A percentile compares a stretch with the other conserved stretches of the same genome.
These are phyloP conservation scores for Penicillium mononematosum DNA, from an alignment of 495 filamentous ascomycete species.

Conservation along the genomic window DNA sequence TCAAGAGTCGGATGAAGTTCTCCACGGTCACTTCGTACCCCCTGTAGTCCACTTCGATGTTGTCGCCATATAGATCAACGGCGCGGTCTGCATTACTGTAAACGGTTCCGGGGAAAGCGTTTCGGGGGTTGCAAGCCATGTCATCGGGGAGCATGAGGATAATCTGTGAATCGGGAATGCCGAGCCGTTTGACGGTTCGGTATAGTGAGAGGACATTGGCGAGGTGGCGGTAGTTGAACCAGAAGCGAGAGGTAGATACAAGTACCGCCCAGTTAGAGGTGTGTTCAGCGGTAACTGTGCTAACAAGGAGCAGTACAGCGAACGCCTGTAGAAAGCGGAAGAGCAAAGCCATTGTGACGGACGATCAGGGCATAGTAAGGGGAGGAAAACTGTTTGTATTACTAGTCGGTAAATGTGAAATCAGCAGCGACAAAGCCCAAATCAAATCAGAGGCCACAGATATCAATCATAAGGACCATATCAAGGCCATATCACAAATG, in stretches of 20 bases:
- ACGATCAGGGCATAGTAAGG: conserved; percentile 17
- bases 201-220: conserved; percentile 98
- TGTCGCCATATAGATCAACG: conserved; percentile 95
- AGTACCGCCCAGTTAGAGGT: conserved; percentile 99
- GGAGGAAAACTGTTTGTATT: conserved; percentile 9
- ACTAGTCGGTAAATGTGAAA: neutral
- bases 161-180: conserved; percentile 97
- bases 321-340: conserved; percentile 36
- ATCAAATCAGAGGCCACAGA: neutral
- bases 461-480: conserved; percentile 5
- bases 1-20: conserved; percentile 94
- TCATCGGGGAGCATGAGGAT: conserved; percentile 99
- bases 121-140: conserved; percentile 98
- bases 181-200: conserved; percentile 95
- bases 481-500: conserved; percentile 13
- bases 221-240: conserved; percentile 99
- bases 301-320: conserved; percentile 43
- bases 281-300: conserved; percentile 65
- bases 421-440: neutral
- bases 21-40: conserved; percentile 99
- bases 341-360: conserved; percentile 29
- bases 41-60: conserved; percentile 97
- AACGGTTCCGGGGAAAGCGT: conserved; percentile 94
- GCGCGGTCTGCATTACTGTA: conserved; percentile 97
- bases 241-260: conserved; percentile 97